Evolutionary conservation across 768 basidiomycete species (phyloP).

Genomic region (Hydnum rufescens): DNA sequence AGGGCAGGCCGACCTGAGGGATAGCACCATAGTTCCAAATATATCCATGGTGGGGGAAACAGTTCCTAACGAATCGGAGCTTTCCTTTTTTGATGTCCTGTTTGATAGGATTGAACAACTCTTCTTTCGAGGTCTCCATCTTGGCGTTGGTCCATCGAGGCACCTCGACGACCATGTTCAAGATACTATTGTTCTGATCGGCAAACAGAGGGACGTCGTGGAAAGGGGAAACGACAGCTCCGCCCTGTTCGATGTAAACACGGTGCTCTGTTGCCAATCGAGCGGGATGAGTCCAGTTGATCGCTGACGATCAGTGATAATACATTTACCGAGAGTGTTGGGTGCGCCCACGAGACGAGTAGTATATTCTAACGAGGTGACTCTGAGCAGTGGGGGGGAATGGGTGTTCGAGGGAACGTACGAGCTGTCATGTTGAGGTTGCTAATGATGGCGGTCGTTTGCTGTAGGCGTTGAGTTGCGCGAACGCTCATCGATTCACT

Average conservation of each 20-base stretch:
- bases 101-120: conserved; percentile 98
- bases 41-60: conserved; percentile 99
- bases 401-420: neutral
- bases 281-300: neutral
- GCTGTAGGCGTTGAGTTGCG: neutral
- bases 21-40: conserved; percentile 99
- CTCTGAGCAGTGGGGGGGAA: neutral
- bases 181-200: conserved; percentile 81
- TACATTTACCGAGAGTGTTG: conserved; percentile 70
- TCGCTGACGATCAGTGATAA: neutral
- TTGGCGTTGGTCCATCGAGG: conserved; percentile 99
- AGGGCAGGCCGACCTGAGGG: conserved; percentile 50
- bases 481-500: neutral
- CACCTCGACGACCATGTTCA: conserved; percentile 98
- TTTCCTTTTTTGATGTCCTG: conserved; percentile 97
- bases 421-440: neutral
- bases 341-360: conserved; percentile 68
- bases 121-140: conserved; percentile 98
- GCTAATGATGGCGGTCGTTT: neutral
- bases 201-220: conserved; percentile 98
- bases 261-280: conserved; percentile 53
- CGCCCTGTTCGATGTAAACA: conserved; percentile 81
- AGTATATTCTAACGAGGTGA: conserved; percentile 23
- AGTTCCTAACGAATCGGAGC: conserved; percentile 94
- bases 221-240: conserved; percentile 64